Evolutionary conservation across 2,329 filamentous ascomycete species (phyloP).

Genomic region (Hypoxylon sp.): DNA sequence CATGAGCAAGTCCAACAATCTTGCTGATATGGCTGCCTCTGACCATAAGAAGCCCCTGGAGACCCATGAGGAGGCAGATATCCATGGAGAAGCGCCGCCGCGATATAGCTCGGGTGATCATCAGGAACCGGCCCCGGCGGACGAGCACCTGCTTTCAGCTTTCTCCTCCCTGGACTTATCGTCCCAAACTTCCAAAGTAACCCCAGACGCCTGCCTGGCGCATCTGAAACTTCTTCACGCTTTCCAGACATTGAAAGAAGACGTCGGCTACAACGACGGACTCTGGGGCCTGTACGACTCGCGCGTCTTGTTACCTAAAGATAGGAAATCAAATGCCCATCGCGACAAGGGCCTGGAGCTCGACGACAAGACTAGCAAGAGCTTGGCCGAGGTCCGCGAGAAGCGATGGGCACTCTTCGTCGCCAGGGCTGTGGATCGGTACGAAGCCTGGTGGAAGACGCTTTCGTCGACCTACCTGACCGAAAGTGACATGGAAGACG

Average conservation of each 20-base stretch:
- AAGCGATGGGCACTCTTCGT: conserved; percentile 79
- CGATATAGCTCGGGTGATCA: conserved; percentile 25
- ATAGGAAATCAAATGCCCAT: conserved; percentile 15
- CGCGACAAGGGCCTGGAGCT: conserved; percentile 29
- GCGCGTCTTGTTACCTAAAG: conserved; percentile 43
- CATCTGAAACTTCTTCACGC: conserved; percentile 78
- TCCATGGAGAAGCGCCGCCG: conserved; percentile 29
- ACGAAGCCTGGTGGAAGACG: conserved; percentile 69
- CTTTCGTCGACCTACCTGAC: conserved; percentile 45
- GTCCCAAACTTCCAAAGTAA: conserved; percentile 46
- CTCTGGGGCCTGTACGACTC: conserved; percentile 69
- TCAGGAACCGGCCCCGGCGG: conserved; percentile 14
- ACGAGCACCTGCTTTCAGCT: conserved; percentile 41
- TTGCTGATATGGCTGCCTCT: background rate
- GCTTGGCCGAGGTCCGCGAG: conserved; percentile 66
- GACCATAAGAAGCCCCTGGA: background rate
- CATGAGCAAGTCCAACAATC: conserved; percentile 15
- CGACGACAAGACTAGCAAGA: conserved; percentile 50
- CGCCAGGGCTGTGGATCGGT: conserved; percentile 72
- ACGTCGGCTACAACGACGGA: conserved; percentile 70
- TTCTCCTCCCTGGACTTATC: conserved; percentile 51
- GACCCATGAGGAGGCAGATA: conserved; percentile 13
- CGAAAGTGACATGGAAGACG: conserved; percentile 48
- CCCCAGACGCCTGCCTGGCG: conserved; percentile 67
- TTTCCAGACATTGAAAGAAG: conserved; percentile 71